Conservation (phyloP, 495 filamentous ascomycete species). For the Cenococcum geophilum region DNA sequence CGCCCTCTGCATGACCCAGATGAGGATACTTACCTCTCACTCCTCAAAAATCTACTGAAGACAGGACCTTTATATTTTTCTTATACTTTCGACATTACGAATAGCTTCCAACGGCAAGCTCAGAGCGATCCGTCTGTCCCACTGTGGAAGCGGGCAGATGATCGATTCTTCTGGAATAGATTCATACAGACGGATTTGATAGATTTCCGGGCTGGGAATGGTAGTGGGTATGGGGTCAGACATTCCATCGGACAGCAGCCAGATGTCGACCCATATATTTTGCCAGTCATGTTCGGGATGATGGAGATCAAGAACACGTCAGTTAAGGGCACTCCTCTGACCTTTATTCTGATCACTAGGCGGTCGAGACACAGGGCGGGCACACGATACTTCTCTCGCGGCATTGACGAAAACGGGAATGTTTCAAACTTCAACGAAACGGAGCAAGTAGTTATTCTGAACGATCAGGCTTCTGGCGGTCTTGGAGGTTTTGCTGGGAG, state of each 20-base stretch:
- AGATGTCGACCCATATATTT: conserved; percentile 82
- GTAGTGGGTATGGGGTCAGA: conserved; percentile 28
- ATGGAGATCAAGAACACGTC: conserved; percentile 75
- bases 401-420: conserved; percentile 86
- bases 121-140: conserved; percentile 61
- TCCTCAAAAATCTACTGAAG: conserved; percentile 72
- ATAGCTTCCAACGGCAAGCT: conserved; percentile 87
- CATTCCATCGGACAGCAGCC: conserved; percentile 58
- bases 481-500: conserved; percentile 77
- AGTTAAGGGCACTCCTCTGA: conserved; percentile 75
- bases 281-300: conserved; percentile 93
- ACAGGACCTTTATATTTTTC: conserved; percentile 94
- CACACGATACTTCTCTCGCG: conserved; percentile 89
- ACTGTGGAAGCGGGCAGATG: conserved; percentile 88
- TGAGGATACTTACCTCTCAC: conserved; percentile 79
- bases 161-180: conserved; percentile 97
- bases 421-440: conserved; percentile 98
- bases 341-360: conserved; percentile 79
- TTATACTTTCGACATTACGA: conserved; percentile 91
- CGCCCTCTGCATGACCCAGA: conserved; percentile 83
- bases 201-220: conserved; percentile 58
- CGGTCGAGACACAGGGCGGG: conserved; percentile 79
- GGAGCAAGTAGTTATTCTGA: conserved; percentile 82
- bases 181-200: conserved; percentile 89
- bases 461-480: conserved; percentile 62